Evolutionary conservation across 2,329 filamentous ascomycete genomes (phyloP).

Genomic region (Paraconiothyrium brasiliense): DNA sequence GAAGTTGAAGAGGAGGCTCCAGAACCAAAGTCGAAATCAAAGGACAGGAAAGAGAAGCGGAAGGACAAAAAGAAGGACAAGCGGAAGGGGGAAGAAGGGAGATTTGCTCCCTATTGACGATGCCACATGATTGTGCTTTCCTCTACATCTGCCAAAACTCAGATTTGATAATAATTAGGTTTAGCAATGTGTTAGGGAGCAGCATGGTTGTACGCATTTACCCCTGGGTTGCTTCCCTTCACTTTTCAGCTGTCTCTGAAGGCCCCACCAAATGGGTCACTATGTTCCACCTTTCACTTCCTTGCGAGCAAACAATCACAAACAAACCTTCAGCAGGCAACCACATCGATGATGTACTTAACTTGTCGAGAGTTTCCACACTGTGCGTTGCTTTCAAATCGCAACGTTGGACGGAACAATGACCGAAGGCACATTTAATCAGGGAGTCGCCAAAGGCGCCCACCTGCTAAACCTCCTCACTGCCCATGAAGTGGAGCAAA

Average conservation of each 20-base stretch:
- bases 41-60: slow-evolving; percentile 17
- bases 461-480: slow-evolving; percentile 4
- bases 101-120: slow-evolving; percentile 51
- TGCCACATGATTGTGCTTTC: not conserved
- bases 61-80: slow-evolving; percentile 38
- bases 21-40: slow-evolving; percentile 23
- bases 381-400: not conserved
- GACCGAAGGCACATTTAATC: not conserved
- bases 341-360: not conserved
- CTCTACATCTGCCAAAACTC: too few relatives aligned
- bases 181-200: too few relatives aligned
- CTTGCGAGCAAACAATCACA: not conserved
- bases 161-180: too few relatives aligned
- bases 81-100: slow-evolving; percentile 38
- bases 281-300: too few relatives aligned
- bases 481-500: not conserved
- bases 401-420: not conserved
- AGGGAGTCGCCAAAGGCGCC: slow-evolving; percentile 6
- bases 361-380: not conserved
- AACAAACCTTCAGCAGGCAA: not conserved
- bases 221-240: too few relatives aligned
- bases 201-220: not conserved
- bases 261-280: too few relatives aligned
- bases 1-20: slow-evolving; percentile 37
- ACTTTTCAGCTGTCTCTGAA: too few relatives aligned